Percentiles rank a stretch among this genome's conserved stretches.
Conservation (phyloP, 2,329 filamentous ascomycete species). For the Diaporthe ilicicola region DNA sequence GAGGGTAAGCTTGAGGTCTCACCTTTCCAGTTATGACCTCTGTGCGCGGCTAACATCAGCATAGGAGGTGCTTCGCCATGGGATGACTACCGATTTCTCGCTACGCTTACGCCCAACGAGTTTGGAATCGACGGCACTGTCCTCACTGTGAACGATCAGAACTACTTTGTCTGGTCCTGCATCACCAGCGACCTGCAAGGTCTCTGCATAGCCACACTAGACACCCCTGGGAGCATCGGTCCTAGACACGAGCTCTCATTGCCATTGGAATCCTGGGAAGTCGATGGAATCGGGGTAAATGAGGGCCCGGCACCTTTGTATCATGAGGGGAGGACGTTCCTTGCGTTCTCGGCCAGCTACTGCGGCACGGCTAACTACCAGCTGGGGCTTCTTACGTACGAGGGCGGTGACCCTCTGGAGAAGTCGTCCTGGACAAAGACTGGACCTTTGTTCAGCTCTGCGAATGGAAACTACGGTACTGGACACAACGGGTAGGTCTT, state of each 20-base stretch:
- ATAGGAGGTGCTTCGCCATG: not conserved
- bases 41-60: not conserved
- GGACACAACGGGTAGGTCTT: conserved; percentile 25
- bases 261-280: conserved; percentile 33
- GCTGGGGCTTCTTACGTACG: conserved; percentile 32
- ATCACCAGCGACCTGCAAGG: conserved; percentile 29
- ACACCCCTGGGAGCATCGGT: conserved; percentile 30
- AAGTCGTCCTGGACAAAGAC: conserved; percentile 33
- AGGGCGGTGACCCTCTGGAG: conserved; percentile 26
- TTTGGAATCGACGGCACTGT: conserved; percentile 20
- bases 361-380: conserved; percentile 34
- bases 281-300: not conserved
- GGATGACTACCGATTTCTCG: not conserved
- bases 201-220: conserved; percentile 31
- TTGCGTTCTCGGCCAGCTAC: conserved; percentile 33
- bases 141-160: conserved; percentile 6
- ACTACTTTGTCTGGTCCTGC: conserved; percentile 32
- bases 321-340: conserved; percentile 32
- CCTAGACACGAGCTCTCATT: conserved; percentile 32
- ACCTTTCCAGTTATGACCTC: too few species aligned
- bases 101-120: not conserved
- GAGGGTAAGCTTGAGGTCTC: not conserved
- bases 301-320: conserved; percentile 27
- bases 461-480: conserved; percentile 35
- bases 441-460: conserved; percentile 29